A percentile compares a stretch with the other conserved stretches of the same genome.
phyloP scores from a whole-genome alignment of 306 rosid species.

The Benincasa hispida region DNA sequence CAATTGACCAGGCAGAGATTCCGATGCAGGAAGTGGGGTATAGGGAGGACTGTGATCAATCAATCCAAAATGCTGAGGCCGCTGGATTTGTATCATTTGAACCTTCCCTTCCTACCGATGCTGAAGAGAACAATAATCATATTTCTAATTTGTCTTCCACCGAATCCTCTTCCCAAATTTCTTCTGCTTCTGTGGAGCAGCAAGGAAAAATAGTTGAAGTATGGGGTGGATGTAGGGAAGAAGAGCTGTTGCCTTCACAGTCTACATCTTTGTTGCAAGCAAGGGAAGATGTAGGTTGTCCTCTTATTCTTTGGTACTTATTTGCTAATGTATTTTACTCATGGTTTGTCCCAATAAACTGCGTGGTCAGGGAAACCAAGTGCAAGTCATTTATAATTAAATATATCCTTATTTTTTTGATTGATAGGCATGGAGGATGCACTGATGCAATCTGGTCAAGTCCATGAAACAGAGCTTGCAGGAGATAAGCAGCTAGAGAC shows the following conservation, averaged over 20 bases:
- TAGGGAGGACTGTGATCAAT: slow-evolving; percentile 23
- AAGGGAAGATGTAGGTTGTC: slow-evolving; percentile 84
- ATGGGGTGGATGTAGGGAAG: slow-evolving; percentile 18
- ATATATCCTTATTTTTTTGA: slow-evolving; percentile 64
- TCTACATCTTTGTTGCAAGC: slow-evolving; percentile 28
- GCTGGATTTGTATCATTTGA: slow-evolving; percentile 10
- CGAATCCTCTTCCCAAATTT: slow-evolving; percentile 13
- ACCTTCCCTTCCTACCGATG: slow-evolving; percentile 22
- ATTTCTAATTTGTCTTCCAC: slow-evolving; percentile 17
- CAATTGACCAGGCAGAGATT: slow-evolving; percentile 21
- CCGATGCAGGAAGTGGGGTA: slow-evolving; percentile 19
- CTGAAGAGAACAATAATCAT: slow-evolving; percentile 20
- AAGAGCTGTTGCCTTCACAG: slow-evolving; percentile 1
- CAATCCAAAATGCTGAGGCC: slow-evolving; percentile 18
- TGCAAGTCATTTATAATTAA: slow-evolving; percentile 37
- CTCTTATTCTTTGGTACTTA: slow-evolving; percentile 43
- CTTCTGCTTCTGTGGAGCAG: slow-evolving; percentile 19
- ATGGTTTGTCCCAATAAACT: slow-evolving; percentile 12
- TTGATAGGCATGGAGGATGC: slow-evolving; percentile 90
- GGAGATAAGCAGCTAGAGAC: slow-evolving; percentile 25
- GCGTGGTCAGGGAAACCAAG: slow-evolving; percentile 18
- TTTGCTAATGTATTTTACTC: not conserved
- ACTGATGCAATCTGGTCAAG: slow-evolving; percentile 22
- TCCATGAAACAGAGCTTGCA: slow-evolving; percentile 24
- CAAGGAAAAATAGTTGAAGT: slow-evolving; percentile 14